Base-by-base conservation (phyloP, 345 rosid genomes). In the Aquilaria yunnanensis region DNA sequence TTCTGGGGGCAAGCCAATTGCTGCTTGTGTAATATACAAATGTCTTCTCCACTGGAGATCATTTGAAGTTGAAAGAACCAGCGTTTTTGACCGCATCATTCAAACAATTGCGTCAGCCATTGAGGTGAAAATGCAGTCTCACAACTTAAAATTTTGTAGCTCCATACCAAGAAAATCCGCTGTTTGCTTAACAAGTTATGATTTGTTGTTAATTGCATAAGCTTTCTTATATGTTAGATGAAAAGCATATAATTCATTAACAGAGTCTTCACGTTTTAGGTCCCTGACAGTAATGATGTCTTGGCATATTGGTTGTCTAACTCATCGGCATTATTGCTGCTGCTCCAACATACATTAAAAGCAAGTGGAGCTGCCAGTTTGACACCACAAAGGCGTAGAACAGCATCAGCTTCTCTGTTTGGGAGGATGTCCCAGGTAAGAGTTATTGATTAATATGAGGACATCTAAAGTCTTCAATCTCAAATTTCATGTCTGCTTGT, bases 281-380 rank as follows among this genome's bases (percentile, higher is more conserved):
- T 68, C 77, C 95, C 81, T 23, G 95, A 83, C 60, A 94, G 83
- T 74, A 84, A 73, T 31, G 96, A 88, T 72, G 78, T 78, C 50
- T 75, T 90, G 63, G 79, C 92, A 72, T 94, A 90, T 73, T 94
- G 99, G 99, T 75, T 94, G 75, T 94, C 95, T 57, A 94, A 94
- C 75, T 74, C 89, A 32, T 85, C 95, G n/a, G 84, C 95, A 61
- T 68, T 94, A 72, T 71, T 90, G 64, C 67, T 85, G 72, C 83
- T 94, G 56, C 87, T 94, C 59, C 92, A 90, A 79, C 92, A 88
- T 60, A 90, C 92, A 1, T 83, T 90, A 29, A 93, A 90, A 82
- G 88, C 94, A n/a, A 86, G 81, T 72, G 93, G 88, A 47, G 77
- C 90, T 46, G 83, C 88, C 59, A 86, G 76, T 70, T 70, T 80